Base-by-base conservation (phyloP, 805 yeast species). In the Zygosaccharomyces pseudorouxii region DNA sequence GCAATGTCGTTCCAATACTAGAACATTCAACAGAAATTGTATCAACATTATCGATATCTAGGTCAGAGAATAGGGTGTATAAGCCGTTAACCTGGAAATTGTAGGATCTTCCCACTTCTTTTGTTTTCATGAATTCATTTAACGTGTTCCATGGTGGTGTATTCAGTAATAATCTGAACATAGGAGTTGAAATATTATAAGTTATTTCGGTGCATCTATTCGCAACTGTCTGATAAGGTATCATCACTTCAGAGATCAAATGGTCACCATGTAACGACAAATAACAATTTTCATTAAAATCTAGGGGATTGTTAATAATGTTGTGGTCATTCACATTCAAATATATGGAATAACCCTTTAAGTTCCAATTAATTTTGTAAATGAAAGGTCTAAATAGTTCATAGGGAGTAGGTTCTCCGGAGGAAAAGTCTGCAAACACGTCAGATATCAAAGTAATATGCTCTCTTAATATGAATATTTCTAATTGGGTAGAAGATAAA, bases 141-240 rank as follows among this genome's bases (percentile, higher is more conserved):
- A 81, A 70, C 0, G 98, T 90, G 60, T 89, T 95, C 96, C 98
- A 93, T 1, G 92, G 84, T 0, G 99, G 98, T 0, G 93, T 80
- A 49, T 82, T 84, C 2, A 90, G 63, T 0, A 78, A 70, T 41
- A 93, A 58, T 42, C 82, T 77, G 55, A 89, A 79, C 42, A 68
- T 68, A 0, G 86, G 80, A 0, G 96, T 83, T 2, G 54, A 53
- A 2, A 84, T 54, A 1, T 67, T 64, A 56, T 74, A 87, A 12
- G 73, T 68, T 12, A 84, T 70, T 0, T 77, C 74, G 1, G 79
- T 77, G 2, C 76, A 74, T 44, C 76, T 77, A 31, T 77, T 68
- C 33, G 78, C 74, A 14, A 81, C 72, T 0, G 78, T 74, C 11
- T 75, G 75, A 53, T 81, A 58, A 0, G 98, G 97, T 1, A 89